Evolutionary conservation across 2,329 filamentous ascomycete genomes (phyloP).

Genomic region (Alternaria postmessia): DNA sequence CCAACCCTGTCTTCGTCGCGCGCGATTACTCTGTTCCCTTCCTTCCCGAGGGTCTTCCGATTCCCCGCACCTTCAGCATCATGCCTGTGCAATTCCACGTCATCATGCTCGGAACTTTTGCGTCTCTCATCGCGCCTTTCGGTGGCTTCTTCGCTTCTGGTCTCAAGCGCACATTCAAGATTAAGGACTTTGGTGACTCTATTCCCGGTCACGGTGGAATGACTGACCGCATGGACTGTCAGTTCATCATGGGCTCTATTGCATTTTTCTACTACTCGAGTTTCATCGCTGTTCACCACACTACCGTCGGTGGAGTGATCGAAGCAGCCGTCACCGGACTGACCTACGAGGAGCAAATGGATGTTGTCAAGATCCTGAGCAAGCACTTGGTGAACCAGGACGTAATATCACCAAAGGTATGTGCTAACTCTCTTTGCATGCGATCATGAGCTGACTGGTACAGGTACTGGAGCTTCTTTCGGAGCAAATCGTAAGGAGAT

Average conservation of each 20-base stretch:
- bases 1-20: constrained; percentile 89
- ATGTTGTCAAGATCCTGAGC: constrained; percentile 70
- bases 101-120: constrained; percentile 88
- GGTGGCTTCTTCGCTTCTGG: constrained; percentile 98
- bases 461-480: constrained; percentile 40
- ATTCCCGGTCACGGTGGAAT: constrained; percentile 98
- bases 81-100: constrained; percentile 95
- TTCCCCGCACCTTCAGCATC: constrained; percentile 75
- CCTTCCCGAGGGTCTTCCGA: constrained; percentile 58
- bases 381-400: constrained; percentile 73
- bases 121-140: constrained; percentile 95
- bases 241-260: constrained; percentile 99
- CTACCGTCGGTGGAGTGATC: constrained; percentile 84
- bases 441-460: constrained; percentile 3
- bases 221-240: constrained; percentile 98
- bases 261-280: constrained; percentile 98
- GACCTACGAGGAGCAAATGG: constrained; percentile 85
- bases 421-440: background rate
- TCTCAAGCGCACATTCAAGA: constrained; percentile 98
- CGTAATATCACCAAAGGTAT: constrained; percentile 62
- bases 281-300: constrained; percentile 90
- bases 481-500: constrained; percentile 32
- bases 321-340: constrained; percentile 93
- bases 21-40: constrained; percentile 74
- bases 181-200: constrained; percentile 99